Base-by-base conservation (phyloP, 177 flowering plant species). In the Vitis hybrid region DNA sequence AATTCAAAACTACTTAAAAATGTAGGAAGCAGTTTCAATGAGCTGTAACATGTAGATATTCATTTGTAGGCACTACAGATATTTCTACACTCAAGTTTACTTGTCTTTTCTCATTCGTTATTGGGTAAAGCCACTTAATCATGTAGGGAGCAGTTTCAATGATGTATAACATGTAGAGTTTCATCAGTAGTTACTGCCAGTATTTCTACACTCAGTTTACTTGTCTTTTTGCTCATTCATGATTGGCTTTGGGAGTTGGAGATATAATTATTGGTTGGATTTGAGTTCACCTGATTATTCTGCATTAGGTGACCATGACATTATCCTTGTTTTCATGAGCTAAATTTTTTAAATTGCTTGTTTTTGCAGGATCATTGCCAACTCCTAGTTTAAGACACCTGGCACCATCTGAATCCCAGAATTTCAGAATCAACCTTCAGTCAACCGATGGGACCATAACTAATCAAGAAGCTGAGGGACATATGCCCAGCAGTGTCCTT, bases 401-500 rank as follows among this genome's bases (percentile, higher is more conserved):
- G 27, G 80, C 79, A 15, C 63, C 75, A 24, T 32, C 76, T 7
- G 50, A 16, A 65, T 48, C 74, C 2, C 70, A 67, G 46, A 64
- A 62, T 61, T 27, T 59, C 46, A 72, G 11, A 65, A 52, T 65
- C 58, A 70, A 75, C 78, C 67, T 76, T 59, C 58, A 72, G 18
- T 74, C 81, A 52, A 67, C 80, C 69, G 66, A 73, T 69, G 80
- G 74, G 58, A 59, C 66, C 50, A 81, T 78, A 69, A 71, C 68
- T 76, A 73, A 64, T 70, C 80, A 71, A 61, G 85, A 74, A 27
- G 72, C 80, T 57, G 74, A 72, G 56, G 50, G 74, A 11, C 81
- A 83, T 70, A 51, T 80, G 15, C 78, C 80, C 6, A 71, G 71
- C 62, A 74, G 81, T 50, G 72, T 87, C 50, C 68, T 79, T 64